Base-by-base conservation (phyloP, 305 asterid genomes). In the Coffea humblotiana region DNA sequence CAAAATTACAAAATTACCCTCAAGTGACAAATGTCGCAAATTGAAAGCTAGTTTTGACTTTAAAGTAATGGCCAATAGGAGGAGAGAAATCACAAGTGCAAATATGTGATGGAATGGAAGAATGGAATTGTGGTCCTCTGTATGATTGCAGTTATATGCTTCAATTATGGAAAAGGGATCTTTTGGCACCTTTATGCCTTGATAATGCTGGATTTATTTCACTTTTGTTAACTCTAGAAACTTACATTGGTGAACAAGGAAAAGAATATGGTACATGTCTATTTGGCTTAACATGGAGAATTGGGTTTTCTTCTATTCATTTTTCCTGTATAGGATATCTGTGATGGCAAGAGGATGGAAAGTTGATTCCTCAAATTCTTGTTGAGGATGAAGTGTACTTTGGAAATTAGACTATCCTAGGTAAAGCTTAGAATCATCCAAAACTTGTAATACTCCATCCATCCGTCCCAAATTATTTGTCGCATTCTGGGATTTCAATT, bases 121-220 rank as follows among this genome's bases (percentile, higher is more conserved):
- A 5, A 40, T 40, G 43, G 72, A 49, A 61, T 16, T 52, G 78
- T 71, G 80, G 80, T 61, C 81, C 74, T 32, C 72, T 12, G 47
- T 23, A 23, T 61, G 63, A 76, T 14, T 48, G 67, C 60, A 67
- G 78, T 43, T 60, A 25, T 60, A 25, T 70, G 3, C 48, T 63
- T 72, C 84, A 81, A 35, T 77, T 71, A 16, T 25, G 37, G 25
- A 75, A 80, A 75, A 80, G 72, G 77, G 37, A 0, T 67, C 72
- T 75, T 80, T 80, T 75, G 83, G 75, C 79, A 75, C 83, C 65
- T 69, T 40, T 67, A 32, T 75, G 80, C 43, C 56, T 66, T 14
- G 71, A 54, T 63, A 61, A 40, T 40, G 6, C 43, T 40, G 6
- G 32, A 32, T 32, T 32, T 32, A 32, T 32, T 32, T 40, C 43